Conservation (phyloP, 306 rosid genomes). For the Lathyrus tuberosus region DNA sequence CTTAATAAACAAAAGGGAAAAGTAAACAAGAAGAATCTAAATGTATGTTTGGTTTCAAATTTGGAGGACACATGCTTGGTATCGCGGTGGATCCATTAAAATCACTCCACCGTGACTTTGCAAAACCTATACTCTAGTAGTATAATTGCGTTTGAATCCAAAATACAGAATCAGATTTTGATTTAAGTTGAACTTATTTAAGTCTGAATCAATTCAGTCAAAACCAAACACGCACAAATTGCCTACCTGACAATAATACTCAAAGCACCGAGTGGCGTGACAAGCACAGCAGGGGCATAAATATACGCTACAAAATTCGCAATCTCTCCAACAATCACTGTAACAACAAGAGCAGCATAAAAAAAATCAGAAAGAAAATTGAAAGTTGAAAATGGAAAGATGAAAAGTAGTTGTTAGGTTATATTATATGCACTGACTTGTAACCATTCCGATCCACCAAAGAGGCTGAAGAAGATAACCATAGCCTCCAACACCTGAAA, state of each 20-base stretch:
- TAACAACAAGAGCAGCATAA: not conserved
- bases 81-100: too few species aligned
- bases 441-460: constrained; percentile 93
- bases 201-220: not conserved
- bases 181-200: not conserved
- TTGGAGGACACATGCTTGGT: not conserved
- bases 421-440: constrained; percentile 53
- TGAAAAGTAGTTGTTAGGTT: not conserved
- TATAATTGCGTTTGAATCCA: not conserved
- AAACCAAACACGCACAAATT: not conserved
- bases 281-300: constrained; percentile 87
- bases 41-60: not conserved
- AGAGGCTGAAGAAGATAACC: constrained; percentile 82
- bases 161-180: not conserved
- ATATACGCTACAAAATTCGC: constrained; percentile 84
- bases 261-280: constrained; percentile 90
- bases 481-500: constrained; percentile 81
- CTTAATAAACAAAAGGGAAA: not conserved
- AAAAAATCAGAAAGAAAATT: constrained; percentile 4
- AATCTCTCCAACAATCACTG: constrained; percentile 91
- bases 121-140: too few species aligned
- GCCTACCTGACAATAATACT: constrained; percentile 90
- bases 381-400: not conserved
- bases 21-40: not conserved
- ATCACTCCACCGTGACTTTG: too few species aligned